Base-by-base conservation (phyloP, 805 yeast genomes). In the Metschnikowia koreensis region DNA sequence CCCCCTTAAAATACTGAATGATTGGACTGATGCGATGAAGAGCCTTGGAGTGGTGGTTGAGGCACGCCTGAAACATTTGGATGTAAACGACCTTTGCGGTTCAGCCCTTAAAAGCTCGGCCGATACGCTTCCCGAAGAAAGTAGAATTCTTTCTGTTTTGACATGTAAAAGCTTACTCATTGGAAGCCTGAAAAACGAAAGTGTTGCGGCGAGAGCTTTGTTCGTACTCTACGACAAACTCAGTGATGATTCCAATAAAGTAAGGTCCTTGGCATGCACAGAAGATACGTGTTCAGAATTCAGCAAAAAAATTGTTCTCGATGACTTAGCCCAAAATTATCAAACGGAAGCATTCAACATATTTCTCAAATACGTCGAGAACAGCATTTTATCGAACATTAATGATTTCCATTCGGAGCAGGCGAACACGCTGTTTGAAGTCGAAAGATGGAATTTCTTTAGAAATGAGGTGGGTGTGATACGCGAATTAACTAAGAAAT, bases 401-500 rank as follows among this genome's bases (percentile, higher is more conserved):
- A 13, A 16, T 7, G 49, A 47, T 36, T 39, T 52, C n/a, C 33
- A 15, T 29, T 22, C 29, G 9, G 55, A 58, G 28, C 38, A 44
- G 40, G 41, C 22, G 13, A 49, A 40, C 26, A 13, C 34, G 10
- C 38, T 37, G 22, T 53, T 46, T 29, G 60, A 58, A 26, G 43
- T 55, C 6, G 62, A 57, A 16, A 48, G 59, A 39, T 29, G 38
- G 22, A 57, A 58, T 38, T 42, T 56, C 12, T 55, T 41, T 38
- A 41, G 47, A 26, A 51, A 55, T 47, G 60, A 58, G 34, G 59
- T 58, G 6, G 31, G 41, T 11, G 12, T 11, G 2, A 10, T 27
- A 27, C 46, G 38, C 12, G 42, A 45, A 11, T 31, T 51, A 27
- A 34, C 28, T 10, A 38, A 38, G 8, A 29, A 15, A 5, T 15